Evolutionary conservation across 1,139 yeast genomes (phyloP), one percentile per base, ranked within the genome.

Genomic region (Hyphopichia buzzinii): DNA sequence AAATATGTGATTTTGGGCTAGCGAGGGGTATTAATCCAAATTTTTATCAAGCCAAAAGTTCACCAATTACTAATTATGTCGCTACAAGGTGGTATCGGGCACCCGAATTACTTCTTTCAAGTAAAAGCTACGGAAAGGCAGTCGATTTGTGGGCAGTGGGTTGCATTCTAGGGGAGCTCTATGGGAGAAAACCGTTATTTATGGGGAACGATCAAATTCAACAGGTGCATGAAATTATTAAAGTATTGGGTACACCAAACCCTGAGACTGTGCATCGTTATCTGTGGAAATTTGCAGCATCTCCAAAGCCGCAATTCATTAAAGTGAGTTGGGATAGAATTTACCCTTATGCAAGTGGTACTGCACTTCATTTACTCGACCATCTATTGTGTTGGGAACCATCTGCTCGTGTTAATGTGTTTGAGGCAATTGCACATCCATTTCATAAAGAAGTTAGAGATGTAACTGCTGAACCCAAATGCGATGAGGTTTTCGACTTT

Each of bases 41-140:
- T 39, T 70, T 46, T 46, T 59, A 53, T 38, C 60, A 46, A 37
- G 52, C 44, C 22, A 48, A 29, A 39, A 50, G 35, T 35, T 57
- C 49, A 42, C 73, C 64, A 14, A 85, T 86, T 33, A 89, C 97
- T 3, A 81, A 81, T 47, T 89, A 89, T 51, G 97, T 90, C 13
- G 97, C 97, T 3, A 90, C 97, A 0, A 66, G 97, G 42, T 90
- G 96, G 96, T 90, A 90, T 54, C 66, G 97, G 36, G 97, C 97
- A 0, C 97, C 97, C 0, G 97, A 90, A 54, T 68, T 90, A 38
- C 79, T 89, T 42, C 65, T 89, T 39, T 77, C 86, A 16, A 73
- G 75, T 35, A 71, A 74, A 40, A 64, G 61, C 38, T 66, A 81
- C 50, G 64, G 74, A 16, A 77, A 78, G 43, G 63, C 83, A 2